These are phyloP conservation scores for Cnidoscolus chayamansa DNA, from an alignment of 441 rosid species.

Conservation along the genomic window DNA sequence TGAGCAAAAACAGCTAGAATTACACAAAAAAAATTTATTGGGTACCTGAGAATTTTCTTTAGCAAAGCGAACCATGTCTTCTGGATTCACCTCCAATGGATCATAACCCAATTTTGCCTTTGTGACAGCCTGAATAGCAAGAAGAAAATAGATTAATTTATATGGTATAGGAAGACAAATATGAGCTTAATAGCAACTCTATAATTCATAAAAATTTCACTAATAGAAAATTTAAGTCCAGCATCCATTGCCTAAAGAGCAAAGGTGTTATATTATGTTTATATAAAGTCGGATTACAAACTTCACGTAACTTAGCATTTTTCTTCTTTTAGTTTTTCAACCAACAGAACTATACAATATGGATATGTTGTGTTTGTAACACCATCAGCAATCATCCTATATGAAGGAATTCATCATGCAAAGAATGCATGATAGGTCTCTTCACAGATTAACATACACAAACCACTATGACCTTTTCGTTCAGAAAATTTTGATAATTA, in stretches of 20 bases:
- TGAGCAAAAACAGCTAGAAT: background rate
- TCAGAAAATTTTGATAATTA: slow-evolving; percentile 3
- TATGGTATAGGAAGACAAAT: slow-evolving; percentile 3
- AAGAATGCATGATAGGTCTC: background rate
- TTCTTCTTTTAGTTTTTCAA: background rate
- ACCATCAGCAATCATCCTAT: background rate
- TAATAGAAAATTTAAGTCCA: background rate
- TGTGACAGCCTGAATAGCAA: slow-evolving; percentile 79
- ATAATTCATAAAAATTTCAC: slow-evolving; percentile 12
- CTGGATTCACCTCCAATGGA: slow-evolving; percentile 98
- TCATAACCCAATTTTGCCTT: slow-evolving; percentile 97
- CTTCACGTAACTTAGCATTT: background rate
- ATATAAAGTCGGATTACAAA: background rate
- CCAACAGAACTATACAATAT: background rate
- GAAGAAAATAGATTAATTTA: slow-evolving; percentile 16
- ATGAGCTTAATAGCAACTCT: slow-evolving; percentile 9
- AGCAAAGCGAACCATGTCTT: slow-evolving; percentile 98
- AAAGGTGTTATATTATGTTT: background rate
- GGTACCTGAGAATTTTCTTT: slow-evolving; percentile 91
- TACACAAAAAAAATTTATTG: too few relatives aligned
- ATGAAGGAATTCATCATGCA: background rate
- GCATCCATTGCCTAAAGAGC: slow-evolving; percentile 1
- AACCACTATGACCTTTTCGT: background rate
- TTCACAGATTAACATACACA: background rate
- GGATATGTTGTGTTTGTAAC: background rate